Percentiles rank a stretch among this genome's conserved stretches.
These are phyloP conservation scores for Gyromitra esculenta DNA, from an alignment of 2,329 filamentous ascomycete genomes.

Conservation along the genomic window DNA sequence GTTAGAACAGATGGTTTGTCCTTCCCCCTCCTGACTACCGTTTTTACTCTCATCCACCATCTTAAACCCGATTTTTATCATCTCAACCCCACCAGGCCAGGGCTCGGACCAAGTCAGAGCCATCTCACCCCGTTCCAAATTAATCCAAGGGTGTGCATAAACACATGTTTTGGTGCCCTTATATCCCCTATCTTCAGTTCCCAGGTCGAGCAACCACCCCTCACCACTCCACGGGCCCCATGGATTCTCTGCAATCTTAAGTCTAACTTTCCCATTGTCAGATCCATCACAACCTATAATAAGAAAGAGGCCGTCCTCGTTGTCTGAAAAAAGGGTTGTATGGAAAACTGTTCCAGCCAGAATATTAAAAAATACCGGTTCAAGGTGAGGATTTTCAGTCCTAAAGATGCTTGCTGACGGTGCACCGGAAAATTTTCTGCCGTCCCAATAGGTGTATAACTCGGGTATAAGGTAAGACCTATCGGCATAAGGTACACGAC, in stretches of 20 bases:
- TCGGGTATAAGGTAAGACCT: constrained; percentile 30
- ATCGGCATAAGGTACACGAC: constrained; percentile 31
- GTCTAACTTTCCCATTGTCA: constrained; percentile 18
- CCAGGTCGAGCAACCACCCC: constrained; percentile 25
- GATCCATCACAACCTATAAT: constrained; percentile 25
- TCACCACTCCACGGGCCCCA: constrained; percentile 42
- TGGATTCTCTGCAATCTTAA: constrained; percentile 33
- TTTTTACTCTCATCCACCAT: constrained; percentile 16
- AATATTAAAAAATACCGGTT: constrained; percentile 25
- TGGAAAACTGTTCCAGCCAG: constrained; percentile 25
- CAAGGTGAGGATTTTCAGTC: background rate
- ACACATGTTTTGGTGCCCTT: constrained; percentile 17
- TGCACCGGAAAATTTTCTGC: constrained; percentile 16
- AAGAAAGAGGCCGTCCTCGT: constrained; percentile 10
- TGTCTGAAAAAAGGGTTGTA: constrained; percentile 23
- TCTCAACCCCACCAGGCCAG: constrained; percentile 40
- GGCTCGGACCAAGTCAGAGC: constrained; percentile 33
- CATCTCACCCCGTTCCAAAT: constrained; percentile 14
- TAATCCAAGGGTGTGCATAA: constrained; percentile 29
- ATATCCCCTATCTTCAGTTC: background rate
- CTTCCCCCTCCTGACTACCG: background rate
- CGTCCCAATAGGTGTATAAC: constrained; percentile 46
- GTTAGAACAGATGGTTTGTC: background rate
- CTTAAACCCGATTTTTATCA: constrained; percentile 29
- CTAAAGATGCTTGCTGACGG: background rate